phyloP scores from a whole-genome alignment of 768 basidiomycete genomes.

The Collybia mongolica region DNA sequence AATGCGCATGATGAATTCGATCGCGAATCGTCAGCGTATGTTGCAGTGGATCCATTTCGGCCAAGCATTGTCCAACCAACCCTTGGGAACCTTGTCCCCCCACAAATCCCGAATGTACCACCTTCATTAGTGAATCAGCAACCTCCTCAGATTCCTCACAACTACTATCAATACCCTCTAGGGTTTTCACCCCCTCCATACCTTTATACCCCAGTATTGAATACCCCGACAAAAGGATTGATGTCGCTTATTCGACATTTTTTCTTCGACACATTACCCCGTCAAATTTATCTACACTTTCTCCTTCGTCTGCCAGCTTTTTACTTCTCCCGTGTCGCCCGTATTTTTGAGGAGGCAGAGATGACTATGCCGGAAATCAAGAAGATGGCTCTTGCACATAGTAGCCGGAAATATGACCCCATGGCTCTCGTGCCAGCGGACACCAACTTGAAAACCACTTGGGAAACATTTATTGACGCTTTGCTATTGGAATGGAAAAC shows the following conservation, averaged over 20 bases:
- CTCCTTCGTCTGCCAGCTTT: slow-evolving; percentile 61
- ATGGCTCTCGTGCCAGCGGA: slow-evolving; percentile 3
- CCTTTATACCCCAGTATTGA: background rate
- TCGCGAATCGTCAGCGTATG: background rate
- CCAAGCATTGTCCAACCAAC: background rate
- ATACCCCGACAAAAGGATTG: background rate
- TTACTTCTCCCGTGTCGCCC: slow-evolving; percentile 64
- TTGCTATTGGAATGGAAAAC: slow-evolving; percentile 76
- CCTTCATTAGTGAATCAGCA: background rate
- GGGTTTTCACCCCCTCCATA: background rate
- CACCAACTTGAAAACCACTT: slow-evolving; percentile 34
- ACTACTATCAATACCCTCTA: background rate
- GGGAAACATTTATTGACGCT: slow-evolving; percentile 73
- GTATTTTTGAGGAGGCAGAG: slow-evolving; percentile 65
- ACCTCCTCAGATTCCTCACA: background rate
- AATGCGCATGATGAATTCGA: background rate
- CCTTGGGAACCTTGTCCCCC: background rate
- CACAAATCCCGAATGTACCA: slow-evolving; percentile 2
- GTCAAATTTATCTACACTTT: slow-evolving; percentile 29
- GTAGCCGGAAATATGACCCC: slow-evolving; percentile 6
- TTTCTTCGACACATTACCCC: slow-evolving; percentile 24
- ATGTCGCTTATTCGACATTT: slow-evolving; percentile 7
- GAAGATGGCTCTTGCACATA: slow-evolving; percentile 27
- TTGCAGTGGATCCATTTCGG: slow-evolving; percentile 15
- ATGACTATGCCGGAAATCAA: slow-evolving; percentile 56